Conservation (phyloP, 805 yeast genomes). For the Dipodascus geniculatus region DNA sequence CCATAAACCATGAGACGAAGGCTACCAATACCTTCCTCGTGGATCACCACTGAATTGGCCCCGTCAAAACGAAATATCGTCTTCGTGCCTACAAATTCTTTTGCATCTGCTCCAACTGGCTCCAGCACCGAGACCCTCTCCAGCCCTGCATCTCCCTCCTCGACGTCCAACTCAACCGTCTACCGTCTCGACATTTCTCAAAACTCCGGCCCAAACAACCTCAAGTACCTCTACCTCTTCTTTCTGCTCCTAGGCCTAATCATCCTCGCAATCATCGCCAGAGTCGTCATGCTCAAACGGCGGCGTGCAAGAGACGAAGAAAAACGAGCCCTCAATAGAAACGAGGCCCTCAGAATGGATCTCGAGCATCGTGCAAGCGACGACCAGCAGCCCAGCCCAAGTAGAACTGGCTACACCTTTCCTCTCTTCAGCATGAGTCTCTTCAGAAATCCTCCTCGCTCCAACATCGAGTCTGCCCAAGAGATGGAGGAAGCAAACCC, state of each 20-base stretch:
- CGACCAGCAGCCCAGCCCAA: neutral
- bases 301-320: constrained; percentile 10
- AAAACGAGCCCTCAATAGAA: constrained; percentile 9
- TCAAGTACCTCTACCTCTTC: constrained; percentile 15
- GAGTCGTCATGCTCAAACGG: constrained; percentile 12
- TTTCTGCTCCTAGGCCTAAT: constrained; percentile 14
- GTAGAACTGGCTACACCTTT: neutral
- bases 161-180: constrained; percentile 3
- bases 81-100: constrained; percentile 7
- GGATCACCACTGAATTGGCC: neutral
- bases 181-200: constrained; percentile 9
- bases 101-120: constrained; percentile 3
- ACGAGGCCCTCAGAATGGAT: constrained; percentile 15
- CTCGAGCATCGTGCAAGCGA: constrained; percentile 4
- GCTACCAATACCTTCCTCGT: too few relatives aligned
- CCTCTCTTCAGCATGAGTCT: neutral
- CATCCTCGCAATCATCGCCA: constrained; percentile 11
- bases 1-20: too few relatives aligned
- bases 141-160: neutral
- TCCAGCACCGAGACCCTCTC: neutral
- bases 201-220: constrained; percentile 8
- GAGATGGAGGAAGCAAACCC: neutral
- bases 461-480: neutral
- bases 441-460: neutral
- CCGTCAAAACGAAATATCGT: constrained; percentile 4